Percentiles rank a stretch among this genome's conserved stretches.
Evolutionary conservation across 1,284 basidiomycete species (phyloP).

Genomic region (Cryptococcus sp.): DNA sequence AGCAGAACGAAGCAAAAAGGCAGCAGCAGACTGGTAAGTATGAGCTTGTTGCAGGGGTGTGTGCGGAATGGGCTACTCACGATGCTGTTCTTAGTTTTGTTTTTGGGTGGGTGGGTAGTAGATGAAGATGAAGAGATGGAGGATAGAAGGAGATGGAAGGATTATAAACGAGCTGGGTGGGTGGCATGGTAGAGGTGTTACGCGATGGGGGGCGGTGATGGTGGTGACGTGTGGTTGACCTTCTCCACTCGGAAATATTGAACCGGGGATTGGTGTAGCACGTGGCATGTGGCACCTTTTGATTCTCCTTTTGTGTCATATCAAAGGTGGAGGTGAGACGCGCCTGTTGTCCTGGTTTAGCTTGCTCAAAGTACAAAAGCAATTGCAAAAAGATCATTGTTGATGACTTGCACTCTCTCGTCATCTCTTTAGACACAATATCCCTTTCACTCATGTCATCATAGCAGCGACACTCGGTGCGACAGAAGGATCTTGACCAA

Average conservation of each 20-base stretch:
- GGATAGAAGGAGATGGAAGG: constrained; percentile 1
- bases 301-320: neutral
- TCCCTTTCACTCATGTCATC: too few relatives aligned
- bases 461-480: too few relatives aligned
- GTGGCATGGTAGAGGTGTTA: too few relatives aligned
- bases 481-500: too few relatives aligned
- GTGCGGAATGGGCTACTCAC: neutral
- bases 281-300: neutral
- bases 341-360: too few relatives aligned
- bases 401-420: too few relatives aligned
- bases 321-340: neutral
- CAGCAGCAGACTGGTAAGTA: constrained; percentile 29
- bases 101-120: constrained; percentile 5
- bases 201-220: too few relatives aligned
- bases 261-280: neutral
- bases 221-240: too few relatives aligned
- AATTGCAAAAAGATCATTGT: too few relatives aligned
- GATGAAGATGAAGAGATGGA: constrained; percentile 1
- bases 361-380: too few relatives aligned
- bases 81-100: constrained; percentile 6
- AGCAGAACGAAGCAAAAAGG: neutral
- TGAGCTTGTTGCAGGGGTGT: constrained; percentile 19
- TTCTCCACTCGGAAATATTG: neutral
- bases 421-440: too few relatives aligned
- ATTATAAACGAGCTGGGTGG: neutral